These are phyloP conservation scores for Moesziomyces antarcticus DNA, from an alignment of 1,284 basidiomycete species.

Conservation along the genomic window DNA sequence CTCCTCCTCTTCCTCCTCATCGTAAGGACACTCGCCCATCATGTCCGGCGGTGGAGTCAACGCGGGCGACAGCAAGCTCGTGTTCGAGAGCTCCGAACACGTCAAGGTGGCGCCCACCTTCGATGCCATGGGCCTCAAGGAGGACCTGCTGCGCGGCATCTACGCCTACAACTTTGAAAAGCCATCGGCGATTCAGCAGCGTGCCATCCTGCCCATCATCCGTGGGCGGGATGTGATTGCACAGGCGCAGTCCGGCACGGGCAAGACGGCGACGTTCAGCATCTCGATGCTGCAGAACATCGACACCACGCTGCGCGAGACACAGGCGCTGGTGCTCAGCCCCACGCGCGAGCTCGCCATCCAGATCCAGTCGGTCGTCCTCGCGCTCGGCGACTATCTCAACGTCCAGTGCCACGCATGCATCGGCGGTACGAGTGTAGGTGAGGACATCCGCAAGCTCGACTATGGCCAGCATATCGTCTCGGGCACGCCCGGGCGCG, in stretches of 20 bases:
- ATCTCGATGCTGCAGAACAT: conserved; percentile 78
- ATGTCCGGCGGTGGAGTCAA: conserved; percentile 58
- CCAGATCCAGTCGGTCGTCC: conserved; percentile 97
- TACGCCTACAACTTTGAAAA: conserved; percentile 84
- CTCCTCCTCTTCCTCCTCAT: neutral
- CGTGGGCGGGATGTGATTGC: conserved; percentile 91
- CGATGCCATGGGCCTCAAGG: conserved; percentile 92
- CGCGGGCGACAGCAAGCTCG: conserved; percentile 74
- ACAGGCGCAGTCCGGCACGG: conserved; percentile 98
- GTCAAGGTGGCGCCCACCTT: conserved; percentile 75
- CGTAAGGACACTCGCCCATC: no score
- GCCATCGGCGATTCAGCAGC: conserved; percentile 58
- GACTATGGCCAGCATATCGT: conserved; percentile 99
- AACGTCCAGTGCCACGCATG: conserved; percentile 99
- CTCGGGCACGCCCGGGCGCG: conserved; percentile 95
- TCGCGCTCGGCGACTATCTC: conserved; percentile 98
- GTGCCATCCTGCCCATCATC: conserved; percentile 64
- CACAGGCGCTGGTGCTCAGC: conserved; percentile 94
- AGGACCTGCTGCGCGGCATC: conserved; percentile 94
- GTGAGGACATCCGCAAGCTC: conserved; percentile 97
- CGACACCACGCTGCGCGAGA: conserved; percentile 93
- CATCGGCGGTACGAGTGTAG: conserved; percentile 96
- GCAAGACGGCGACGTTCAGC: conserved; percentile 94
- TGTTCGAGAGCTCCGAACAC: conserved; percentile 96
- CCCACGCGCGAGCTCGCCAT: conserved; percentile 74